phyloP scores from a whole-genome alignment of 2,329 filamentous ascomycete genomes.

The Monosporascus sp. region DNA sequence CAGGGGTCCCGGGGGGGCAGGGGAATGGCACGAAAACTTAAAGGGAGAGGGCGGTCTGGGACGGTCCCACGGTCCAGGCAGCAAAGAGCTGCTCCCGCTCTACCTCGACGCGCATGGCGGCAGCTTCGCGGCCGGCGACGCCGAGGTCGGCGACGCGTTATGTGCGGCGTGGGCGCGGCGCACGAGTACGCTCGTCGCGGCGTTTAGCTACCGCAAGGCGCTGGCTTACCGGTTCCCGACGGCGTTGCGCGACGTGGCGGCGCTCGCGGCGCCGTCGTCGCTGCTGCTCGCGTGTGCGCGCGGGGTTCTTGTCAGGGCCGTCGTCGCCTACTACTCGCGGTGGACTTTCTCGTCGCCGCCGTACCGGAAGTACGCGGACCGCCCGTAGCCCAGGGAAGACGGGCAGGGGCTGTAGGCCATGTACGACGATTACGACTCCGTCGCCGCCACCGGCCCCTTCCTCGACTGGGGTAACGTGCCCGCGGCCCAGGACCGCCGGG shows the following conservation, averaged over 20 bases:
- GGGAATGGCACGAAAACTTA: too few relatives aligned
- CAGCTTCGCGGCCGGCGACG: too few relatives aligned
- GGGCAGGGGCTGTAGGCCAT: constrained; percentile 16
- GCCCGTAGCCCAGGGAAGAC: constrained; percentile 20
- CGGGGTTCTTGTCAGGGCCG: too few relatives aligned
- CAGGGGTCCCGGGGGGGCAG: too few relatives aligned
- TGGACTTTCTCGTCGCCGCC: constrained; percentile 29
- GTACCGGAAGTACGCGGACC: constrained; percentile 16
- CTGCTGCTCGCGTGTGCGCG: constrained; percentile 20
- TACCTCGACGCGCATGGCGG: constrained; percentile 39
- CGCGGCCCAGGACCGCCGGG: constrained; percentile 23
- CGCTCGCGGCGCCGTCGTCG: constrained; percentile 29
- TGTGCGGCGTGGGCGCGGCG: constrained; percentile 36
- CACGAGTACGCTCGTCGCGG: constrained; percentile 38
- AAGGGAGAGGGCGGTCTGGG: too few relatives aligned
- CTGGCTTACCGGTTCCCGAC: constrained; percentile 39
- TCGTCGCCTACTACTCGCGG: constrained; percentile 32
- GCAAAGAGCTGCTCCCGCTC: background rate
- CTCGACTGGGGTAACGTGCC: constrained; percentile 32
- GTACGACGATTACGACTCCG: constrained; percentile 8
- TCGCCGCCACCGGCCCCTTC: constrained; percentile 13
- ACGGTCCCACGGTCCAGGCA: too few relatives aligned
- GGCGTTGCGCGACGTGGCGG: constrained; percentile 39
- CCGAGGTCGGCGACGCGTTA: constrained; percentile 47
- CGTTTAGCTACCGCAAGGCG: constrained; percentile 44